phyloP scores from a whole-genome alignment of 805 yeast species.

The Saccharomycopsis vini region DNA sequence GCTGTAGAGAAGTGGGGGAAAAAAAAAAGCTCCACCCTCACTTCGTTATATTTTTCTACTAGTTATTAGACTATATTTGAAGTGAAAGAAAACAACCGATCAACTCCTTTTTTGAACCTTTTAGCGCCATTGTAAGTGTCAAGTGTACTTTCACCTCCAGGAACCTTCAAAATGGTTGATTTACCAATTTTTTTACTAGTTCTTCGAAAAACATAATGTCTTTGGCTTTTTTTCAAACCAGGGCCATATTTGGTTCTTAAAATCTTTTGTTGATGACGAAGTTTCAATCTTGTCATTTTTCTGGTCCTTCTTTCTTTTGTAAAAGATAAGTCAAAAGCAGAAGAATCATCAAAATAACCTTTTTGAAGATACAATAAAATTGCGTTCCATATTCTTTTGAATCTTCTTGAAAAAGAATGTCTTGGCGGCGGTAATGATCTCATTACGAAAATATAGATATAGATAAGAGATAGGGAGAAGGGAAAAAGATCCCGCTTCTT shows the following conservation, averaged over 20 bases:
- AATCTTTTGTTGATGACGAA: neutral
- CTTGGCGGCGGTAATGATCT: constrained; percentile 10
- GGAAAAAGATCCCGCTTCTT: neutral
- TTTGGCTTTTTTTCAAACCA: too few species aligned
- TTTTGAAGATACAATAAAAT: constrained; percentile 5
- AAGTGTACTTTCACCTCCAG: constrained; percentile 2
- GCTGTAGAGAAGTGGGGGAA: too few species aligned
- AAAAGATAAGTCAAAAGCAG: constrained; percentile 1
- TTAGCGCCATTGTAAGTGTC: neutral
- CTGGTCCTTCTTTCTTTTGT: neutral
- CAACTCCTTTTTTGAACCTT: neutral
- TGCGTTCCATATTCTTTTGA: constrained; percentile 3
- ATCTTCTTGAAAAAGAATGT: constrained; percentile 2
- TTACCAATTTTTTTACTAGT: neutral
- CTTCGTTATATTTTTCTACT: too few species aligned
- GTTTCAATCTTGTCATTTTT: neutral
- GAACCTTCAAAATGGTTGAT: neutral
- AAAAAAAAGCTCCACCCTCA: too few species aligned
- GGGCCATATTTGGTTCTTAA: too few species aligned
- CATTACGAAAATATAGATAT: neutral
- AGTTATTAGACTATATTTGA: too few species aligned
- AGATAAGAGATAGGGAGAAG: neutral
- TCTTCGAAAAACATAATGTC: too few species aligned
- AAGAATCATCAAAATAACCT: constrained; percentile 12
- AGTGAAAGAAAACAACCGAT: too few species aligned